Evolutionary conservation across 768 basidiomycete species (phyloP).

Genomic region (Pseudohyphozyma bogoriensis): DNA sequence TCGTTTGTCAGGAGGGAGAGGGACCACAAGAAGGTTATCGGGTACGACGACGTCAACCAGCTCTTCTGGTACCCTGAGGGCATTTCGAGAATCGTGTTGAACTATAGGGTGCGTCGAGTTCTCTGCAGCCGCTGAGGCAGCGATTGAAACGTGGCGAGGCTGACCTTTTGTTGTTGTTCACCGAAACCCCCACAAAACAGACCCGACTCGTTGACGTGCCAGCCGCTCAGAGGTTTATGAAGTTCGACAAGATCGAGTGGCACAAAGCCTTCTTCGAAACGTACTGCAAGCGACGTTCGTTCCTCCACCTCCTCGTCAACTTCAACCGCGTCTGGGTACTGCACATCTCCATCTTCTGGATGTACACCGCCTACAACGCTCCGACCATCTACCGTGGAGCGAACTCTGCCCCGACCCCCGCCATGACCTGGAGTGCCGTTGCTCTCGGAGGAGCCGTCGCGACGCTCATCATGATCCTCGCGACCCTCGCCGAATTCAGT

Average conservation of each 20-base stretch:
- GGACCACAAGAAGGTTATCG: conserved; percentile 90
- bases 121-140: neutral
- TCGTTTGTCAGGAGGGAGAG: conserved; percentile 85
- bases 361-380: conserved; percentile 90
- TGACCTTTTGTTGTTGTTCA: conserved; percentile 1
- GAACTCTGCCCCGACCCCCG: conserved; percentile 50
- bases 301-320: conserved; percentile 94
- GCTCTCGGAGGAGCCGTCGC: conserved; percentile 92
- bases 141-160: conserved; percentile 7
- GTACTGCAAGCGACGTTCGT: conserved; percentile 92
- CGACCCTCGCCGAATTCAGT: conserved; percentile 87
- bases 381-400: conserved; percentile 72
- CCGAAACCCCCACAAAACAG: too few relatives aligned
- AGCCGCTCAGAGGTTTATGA: conserved; percentile 87
- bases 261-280: conserved; percentile 96
- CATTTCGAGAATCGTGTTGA: conserved; percentile 77
- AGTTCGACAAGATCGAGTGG: conserved; percentile 95
- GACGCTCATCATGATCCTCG: conserved; percentile 90
- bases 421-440: conserved; percentile 85
- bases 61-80: conserved; percentile 99
- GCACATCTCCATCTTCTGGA: conserved; percentile 89
- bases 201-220: conserved; percentile 83
- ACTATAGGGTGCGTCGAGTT: conserved; percentile 58
- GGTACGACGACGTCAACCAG: conserved; percentile 98
- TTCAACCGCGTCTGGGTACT: conserved; percentile 99